Evolutionary conservation across 2,329 filamentous ascomycete genomes (phyloP).

Genomic region (Ophiostoma tasmaniense): DNA sequence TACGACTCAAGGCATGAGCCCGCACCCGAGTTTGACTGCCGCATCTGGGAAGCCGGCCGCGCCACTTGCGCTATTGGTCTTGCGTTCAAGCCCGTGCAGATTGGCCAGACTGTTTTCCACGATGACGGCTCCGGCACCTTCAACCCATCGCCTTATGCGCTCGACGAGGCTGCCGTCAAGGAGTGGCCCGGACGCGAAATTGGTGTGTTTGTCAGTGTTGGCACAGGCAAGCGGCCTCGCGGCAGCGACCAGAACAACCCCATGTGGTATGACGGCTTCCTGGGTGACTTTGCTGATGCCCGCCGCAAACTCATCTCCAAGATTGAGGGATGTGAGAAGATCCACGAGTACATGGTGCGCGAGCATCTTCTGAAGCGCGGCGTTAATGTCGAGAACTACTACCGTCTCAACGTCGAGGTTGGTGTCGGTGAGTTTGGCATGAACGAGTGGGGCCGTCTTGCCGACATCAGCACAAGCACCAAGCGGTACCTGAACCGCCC

Average conservation of each 20-base stretch:
- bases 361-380: constrained; percentile 69
- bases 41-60: constrained; percentile 92
- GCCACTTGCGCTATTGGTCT: constrained; percentile 87
- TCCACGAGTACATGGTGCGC: constrained; percentile 75
- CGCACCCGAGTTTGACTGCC: constrained; percentile 84
- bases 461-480: constrained; percentile 89
- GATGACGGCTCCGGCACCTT: constrained; percentile 89
- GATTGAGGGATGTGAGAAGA: constrained; percentile 90
- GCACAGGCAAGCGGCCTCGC: constrained; percentile 75
- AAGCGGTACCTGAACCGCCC: constrained; percentile 68
- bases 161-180: constrained; percentile 85
- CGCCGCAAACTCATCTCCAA: constrained; percentile 76
- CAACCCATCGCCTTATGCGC: constrained; percentile 74
- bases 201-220: constrained; percentile 84
- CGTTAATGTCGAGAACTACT: constrained; percentile 85
- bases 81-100: constrained; percentile 91
- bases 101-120: constrained; percentile 88
- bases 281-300: constrained; percentile 89
- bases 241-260: constrained; percentile 60
- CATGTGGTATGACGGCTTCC: constrained; percentile 88
- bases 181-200: constrained; percentile 94
- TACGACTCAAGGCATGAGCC: constrained; percentile 94
- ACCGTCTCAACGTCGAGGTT: constrained; percentile 91
- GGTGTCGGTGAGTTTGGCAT: constrained; percentile 96
- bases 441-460: constrained; percentile 95